Conservation (phyloP, 306 rosid genomes). For the Cicer bijugum region DNA sequence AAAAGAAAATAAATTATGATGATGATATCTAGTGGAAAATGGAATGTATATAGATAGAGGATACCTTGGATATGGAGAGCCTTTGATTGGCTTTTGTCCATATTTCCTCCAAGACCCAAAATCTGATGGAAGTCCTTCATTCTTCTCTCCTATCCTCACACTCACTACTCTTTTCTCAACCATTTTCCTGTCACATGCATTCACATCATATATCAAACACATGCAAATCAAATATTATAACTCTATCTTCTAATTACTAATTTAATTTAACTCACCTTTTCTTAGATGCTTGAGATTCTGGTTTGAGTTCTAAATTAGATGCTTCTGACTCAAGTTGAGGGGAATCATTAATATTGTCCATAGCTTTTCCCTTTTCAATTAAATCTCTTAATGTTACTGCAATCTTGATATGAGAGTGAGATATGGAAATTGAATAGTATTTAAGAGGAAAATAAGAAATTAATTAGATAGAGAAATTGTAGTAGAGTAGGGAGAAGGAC, state of each 20-base stretch:
- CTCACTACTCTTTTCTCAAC: slow-evolving; percentile 72
- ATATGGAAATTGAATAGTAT: background rate
- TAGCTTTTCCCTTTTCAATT: slow-evolving; percentile 3
- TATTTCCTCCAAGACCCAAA: slow-evolving; percentile 98
- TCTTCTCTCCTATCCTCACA: slow-evolving; percentile 78
- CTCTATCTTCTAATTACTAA: background rate
- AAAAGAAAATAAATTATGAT: background rate
- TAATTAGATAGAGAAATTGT: slow-evolving; percentile 52
- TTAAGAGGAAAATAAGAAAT: slow-evolving; percentile 40
- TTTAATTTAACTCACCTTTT: slow-evolving; percentile 49
- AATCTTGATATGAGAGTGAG: slow-evolving; percentile 19
- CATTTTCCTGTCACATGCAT: slow-evolving; percentile 61
- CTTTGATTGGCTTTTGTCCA: slow-evolving; percentile 95
- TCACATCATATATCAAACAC: slow-evolving; percentile 25
- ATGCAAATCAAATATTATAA: slow-evolving; percentile 9
- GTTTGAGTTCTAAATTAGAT: slow-evolving; percentile 43
- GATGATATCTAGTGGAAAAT: background rate
- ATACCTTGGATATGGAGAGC: slow-evolving; percentile 92
- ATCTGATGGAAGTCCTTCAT: slow-evolving; percentile 90
- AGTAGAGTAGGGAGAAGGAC: slow-evolving; percentile 2
- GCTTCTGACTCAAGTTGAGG: slow-evolving; percentile 54
- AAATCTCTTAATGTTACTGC: slow-evolving; percentile 15
- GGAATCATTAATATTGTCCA: slow-evolving; percentile 51
- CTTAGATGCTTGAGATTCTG: slow-evolving; percentile 62
- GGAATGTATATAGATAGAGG: slow-evolving; percentile 12